A percentile compares a stretch with the other conserved stretches of the same genome.
These are phyloP conservation scores for Mytilinidion resinicola DNA, from an alignment of 495 filamentous ascomycete genomes.

Conservation along the genomic window DNA sequence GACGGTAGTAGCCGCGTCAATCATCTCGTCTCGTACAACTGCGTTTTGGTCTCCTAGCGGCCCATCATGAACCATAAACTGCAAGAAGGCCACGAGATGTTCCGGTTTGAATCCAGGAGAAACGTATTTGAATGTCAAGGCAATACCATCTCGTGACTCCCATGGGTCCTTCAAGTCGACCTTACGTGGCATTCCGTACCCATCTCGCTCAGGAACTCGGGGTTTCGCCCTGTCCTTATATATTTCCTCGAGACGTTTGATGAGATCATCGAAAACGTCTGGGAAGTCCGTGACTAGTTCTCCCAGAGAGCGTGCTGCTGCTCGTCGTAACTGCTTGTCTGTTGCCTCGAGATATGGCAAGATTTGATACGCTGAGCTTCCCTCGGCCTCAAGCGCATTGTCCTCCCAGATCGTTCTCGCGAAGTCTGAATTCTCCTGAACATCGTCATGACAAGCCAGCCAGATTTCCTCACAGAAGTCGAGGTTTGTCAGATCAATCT, in stretches of 20 bases:
- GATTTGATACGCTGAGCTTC: conserved; percentile 55
- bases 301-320: conserved; percentile 76
- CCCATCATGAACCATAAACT: conserved; percentile 76
- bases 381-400: conserved; percentile 69
- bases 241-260: conserved; percentile 56
- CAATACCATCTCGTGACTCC: conserved; percentile 83
- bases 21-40: conserved; percentile 77
- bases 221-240: conserved; percentile 77
- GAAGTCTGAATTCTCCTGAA: conserved; percentile 78
- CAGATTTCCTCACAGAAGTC: conserved; percentile 86
- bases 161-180: conserved; percentile 78
- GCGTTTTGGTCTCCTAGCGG: conserved; percentile 74
- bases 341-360: conserved; percentile 71
- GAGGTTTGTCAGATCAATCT: conserved; percentile 82
- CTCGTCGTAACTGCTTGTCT: conserved; percentile 73
- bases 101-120: conserved; percentile 59
- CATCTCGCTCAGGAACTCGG: conserved; percentile 72
- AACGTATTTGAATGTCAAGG: conserved; percentile 76
- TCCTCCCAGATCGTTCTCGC: conserved; percentile 90
- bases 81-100: conserved; percentile 67
- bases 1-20: conserved; percentile 80
- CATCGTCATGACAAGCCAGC: conserved; percentile 85
- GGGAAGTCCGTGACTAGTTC: conserved; percentile 58
- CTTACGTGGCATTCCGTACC: conserved; percentile 88
- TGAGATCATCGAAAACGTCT: conserved; percentile 47